A percentile compares a stretch with the other conserved stretches of the same genome.
Evolutionary conservation across 331 rosid genomes (phyloP).

Genomic region (Phaseolus coccineus): DNA sequence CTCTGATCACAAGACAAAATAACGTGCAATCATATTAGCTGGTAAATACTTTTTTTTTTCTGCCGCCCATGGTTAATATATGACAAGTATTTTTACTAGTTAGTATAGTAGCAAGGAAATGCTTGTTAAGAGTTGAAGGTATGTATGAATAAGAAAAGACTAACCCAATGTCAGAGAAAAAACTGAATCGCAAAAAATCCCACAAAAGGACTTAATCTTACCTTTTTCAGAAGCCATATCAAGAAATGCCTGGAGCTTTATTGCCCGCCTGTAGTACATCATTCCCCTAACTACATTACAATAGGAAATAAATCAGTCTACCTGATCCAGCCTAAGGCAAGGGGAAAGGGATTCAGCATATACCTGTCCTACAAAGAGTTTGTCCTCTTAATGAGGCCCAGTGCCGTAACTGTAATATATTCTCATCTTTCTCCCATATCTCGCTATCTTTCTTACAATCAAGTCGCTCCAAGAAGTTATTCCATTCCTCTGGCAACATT

Average conservation of each 20-base stretch:
- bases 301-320: conserved; percentile 36
- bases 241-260: conserved; percentile 98
- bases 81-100: conserved; percentile 29
- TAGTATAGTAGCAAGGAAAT: conserved; percentile 20
- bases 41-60: conserved; percentile 29
- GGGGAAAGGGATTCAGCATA: conserved; percentile 42
- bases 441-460: conserved; percentile 83
- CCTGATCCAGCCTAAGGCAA: conserved; percentile 14
- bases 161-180: conserved; percentile 32
- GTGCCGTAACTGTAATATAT: conserved; percentile 87
- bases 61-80: conserved; percentile 12
- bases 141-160: conserved; percentile 1
- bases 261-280: conserved; percentile 96
- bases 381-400: conserved; percentile 99
- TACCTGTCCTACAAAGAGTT: conserved; percentile 96
- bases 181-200: conserved; percentile 26
- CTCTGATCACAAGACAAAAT: conserved; percentile 58
- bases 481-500: conserved; percentile 86
- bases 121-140: conserved; percentile 21
- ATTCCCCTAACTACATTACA: conserved; percentile 87
- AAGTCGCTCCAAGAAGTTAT: conserved; percentile 94
- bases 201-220: conserved; percentile 44
- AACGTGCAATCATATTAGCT: conserved; percentile 32
- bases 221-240: conserved; percentile 93
- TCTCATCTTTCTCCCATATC: conserved; percentile 91